Evolutionary conservation across 176 grass and related monocot species (phyloP).

Genomic region (Pontederia crassipes): DNA sequence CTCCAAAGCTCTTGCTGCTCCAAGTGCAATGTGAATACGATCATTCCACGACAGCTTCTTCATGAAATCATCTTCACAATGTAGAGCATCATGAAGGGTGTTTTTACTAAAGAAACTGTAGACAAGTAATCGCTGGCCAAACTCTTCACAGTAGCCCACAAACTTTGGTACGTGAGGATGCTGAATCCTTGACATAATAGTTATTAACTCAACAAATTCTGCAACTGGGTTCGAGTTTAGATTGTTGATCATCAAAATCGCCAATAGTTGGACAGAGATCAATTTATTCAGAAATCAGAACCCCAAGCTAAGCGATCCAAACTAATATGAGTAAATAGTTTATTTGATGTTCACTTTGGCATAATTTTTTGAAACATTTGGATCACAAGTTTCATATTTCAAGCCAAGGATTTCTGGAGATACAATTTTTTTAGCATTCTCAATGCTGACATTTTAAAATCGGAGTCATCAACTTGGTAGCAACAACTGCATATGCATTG

Average conservation of each 20-base stretch:
- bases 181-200: slow-evolving; percentile 53
- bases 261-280: slow-evolving; percentile 25
- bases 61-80: slow-evolving; percentile 38
- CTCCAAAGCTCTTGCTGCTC: slow-evolving; percentile 70
- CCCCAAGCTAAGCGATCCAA: background rate
- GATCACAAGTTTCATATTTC: too few species aligned
- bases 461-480: too few species aligned
- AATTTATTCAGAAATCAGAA: background rate
- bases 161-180: slow-evolving; percentile 66
- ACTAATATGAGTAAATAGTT: background rate
- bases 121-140: slow-evolving; percentile 68
- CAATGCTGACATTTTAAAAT: too few species aligned
- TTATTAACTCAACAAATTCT: slow-evolving; percentile 56
- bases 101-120: slow-evolving; percentile 71
- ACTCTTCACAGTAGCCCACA: slow-evolving; percentile 82
- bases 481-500: too few species aligned
- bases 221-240: slow-evolving; percentile 20
- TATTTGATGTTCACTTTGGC: background rate
- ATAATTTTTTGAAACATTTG: too few species aligned
- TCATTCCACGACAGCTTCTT: slow-evolving; percentile 45
- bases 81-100: slow-evolving; percentile 59
- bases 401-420: too few species aligned
- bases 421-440: too few species aligned
- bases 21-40: slow-evolving; percentile 52
- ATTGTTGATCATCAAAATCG: slow-evolving; percentile 36